These are phyloP conservation scores for Phytophthora europaea DNA, from an alignment of 352 stramenopile species.

Conservation along the genomic window DNA sequence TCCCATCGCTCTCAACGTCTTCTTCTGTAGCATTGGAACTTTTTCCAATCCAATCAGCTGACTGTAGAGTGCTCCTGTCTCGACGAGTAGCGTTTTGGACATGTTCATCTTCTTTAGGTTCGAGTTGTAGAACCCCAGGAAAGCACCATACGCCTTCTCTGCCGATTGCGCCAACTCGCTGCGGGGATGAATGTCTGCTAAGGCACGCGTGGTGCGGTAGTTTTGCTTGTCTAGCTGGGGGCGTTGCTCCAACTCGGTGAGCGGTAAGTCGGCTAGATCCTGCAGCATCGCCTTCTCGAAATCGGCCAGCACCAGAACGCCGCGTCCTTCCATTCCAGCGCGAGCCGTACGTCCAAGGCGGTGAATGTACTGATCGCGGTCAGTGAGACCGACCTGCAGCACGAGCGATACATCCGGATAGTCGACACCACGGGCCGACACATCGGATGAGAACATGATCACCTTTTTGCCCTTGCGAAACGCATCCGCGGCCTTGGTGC, in stretches of 20 bases:
- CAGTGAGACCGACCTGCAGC: constrained; percentile 87
- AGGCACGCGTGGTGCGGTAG: constrained; percentile 41
- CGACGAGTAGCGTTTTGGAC: constrained; percentile 73
- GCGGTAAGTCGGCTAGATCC: constrained; percentile 76
- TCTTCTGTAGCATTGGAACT: constrained; percentile 86
- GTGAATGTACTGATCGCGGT: constrained; percentile 96
- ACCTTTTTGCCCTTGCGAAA: constrained; percentile 91
- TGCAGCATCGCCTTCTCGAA: constrained; percentile 87
- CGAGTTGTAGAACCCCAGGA: constrained; percentile 96
- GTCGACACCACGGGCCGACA: constrained; percentile 96
- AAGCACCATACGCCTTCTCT: constrained; percentile 93
- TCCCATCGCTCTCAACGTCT: constrained; percentile 82
- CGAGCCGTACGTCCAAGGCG: constrained; percentile 94
- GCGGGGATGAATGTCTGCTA: constrained; percentile 43
- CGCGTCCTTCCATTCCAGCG: constrained; percentile 87
- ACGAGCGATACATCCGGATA: constrained; percentile 95
- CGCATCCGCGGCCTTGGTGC: constrained; percentile 87
- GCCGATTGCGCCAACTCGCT: constrained; percentile 75
- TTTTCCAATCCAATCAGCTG: constrained; percentile 67
- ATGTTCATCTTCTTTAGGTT: constrained; percentile 71
- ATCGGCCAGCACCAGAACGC: constrained; percentile 84
- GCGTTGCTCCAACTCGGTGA: constrained; percentile 48
- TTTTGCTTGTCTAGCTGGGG: constrained; percentile 37
- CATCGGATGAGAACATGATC: constrained; percentile 96
- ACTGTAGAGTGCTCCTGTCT: constrained; percentile 74